Evolutionary conservation across 192 early-diverging fungal species (phyloP), one percentile per base, ranked within the genome.

Genomic region (Gonapodya sp.): DNA sequence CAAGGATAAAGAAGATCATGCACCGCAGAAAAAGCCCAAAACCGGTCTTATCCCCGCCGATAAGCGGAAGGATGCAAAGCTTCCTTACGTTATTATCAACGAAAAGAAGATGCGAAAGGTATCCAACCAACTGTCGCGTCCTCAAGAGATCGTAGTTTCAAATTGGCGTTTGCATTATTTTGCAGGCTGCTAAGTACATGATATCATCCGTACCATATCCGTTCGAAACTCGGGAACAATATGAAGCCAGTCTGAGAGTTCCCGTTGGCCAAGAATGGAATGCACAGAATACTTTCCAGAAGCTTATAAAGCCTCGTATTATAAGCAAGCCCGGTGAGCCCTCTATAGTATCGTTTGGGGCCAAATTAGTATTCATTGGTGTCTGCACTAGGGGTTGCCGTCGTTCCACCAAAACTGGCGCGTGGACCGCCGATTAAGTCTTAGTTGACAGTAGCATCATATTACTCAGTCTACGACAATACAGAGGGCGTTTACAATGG

Each of bases 241-340:
- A 98, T 84, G 96, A 99, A 83, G 87, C 91, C 35, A 92, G 90
- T 1, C 85, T 98, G 80, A 89, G 92, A 35, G 87, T 89, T 73
- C 96, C 97, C 35, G 80, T 99, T n/a, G 97, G 97, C 73, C 93
- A 92, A 83, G 96, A 99, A 86, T 99, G 97, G 97, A 96, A 96
- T 83, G 94, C 97, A 0, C 85, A 87, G 34, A 87, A 87, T 64
- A 88, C 92, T 1, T 92, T 92, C 84, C 86, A 88, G 16, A 91
- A 91, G 86, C 86, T 93, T 81, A 93, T 92, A 78, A 89, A 92
- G 86, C 97, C 97, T 31, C 88, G 92, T 24, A 87, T 98, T 72
- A 89, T 92, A 81, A 94, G 94, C 36, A 94, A 94, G 82, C 86
- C 93, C 79, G 97, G 97, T 74, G 34, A 16, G 46, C n/a, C n/a